A percentile compares a stretch with the other conserved stretches of the same genome.
phyloP scores from a whole-genome alignment of 805 yeast genomes.

The Zygosaccharomyces rouxii region DNA sequence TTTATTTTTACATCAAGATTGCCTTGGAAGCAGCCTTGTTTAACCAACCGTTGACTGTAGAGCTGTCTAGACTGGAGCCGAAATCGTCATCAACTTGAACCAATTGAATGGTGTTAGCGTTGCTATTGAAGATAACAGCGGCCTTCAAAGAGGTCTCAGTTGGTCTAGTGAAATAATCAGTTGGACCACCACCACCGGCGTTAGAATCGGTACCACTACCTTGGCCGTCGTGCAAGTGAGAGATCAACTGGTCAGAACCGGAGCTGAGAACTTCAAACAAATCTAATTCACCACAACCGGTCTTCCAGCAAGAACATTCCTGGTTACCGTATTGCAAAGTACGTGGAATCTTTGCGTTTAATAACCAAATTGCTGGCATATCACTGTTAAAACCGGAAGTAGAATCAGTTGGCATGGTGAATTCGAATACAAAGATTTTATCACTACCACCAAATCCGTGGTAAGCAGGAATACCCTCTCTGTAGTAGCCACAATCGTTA shows the following conservation, averaged over 20 bases:
- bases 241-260: conserved; percentile 70
- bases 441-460: conserved; percentile 84
- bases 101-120: conserved; percentile 46
- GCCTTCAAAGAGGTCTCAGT: conserved; percentile 72
- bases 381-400: conserved; percentile 56
- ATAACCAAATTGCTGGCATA: conserved; percentile 98
- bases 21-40: conserved; percentile 47
- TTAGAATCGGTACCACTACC: conserved; percentile 48
- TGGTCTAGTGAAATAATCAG: conserved; percentile 88
- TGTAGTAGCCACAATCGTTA: conserved; percentile 76
- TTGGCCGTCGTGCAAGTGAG: conserved; percentile 74
- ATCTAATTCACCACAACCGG: conserved; percentile 98
- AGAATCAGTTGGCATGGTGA: conserved; percentile 80
- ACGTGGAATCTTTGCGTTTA: conserved; percentile 95
- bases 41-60: conserved; percentile 60
- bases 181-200: conserved; percentile 81
- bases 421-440: conserved; percentile 90
- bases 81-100: conserved; percentile 59
- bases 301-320: conserved; percentile 89
- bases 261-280: conserved; percentile 79
- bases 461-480: conserved; percentile 84
- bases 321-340: conserved; percentile 86
- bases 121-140: conserved; percentile 72
- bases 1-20: conserved; percentile 17
- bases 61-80: conserved; percentile 47